Percentiles rank a stretch among this genome's conserved stretches.
Conservation (phyloP, 2,329 filamentous ascomycete species). For the Fusarium lyarnte region DNA sequence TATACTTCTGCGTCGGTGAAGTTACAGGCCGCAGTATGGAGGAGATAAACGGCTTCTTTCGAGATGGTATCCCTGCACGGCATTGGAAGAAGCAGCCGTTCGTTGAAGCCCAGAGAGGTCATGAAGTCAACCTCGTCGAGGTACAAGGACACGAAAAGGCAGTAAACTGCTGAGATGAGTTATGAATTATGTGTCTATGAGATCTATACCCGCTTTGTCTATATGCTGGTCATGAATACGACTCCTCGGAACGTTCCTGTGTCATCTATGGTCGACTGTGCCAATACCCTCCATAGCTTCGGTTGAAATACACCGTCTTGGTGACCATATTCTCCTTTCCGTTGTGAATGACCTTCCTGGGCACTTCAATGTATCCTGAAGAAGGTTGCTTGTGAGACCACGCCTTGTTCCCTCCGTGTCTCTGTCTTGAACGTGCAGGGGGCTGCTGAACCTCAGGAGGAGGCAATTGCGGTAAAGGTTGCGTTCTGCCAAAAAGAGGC, state of each 20-base stretch:
- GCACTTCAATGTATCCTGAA: background rate
- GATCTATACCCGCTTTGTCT: background rate
- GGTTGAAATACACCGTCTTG: background rate
- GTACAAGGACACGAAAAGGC: constrained; percentile 4
- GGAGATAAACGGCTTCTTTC: constrained; percentile 44
- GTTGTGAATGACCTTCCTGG: background rate
- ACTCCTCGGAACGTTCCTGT: background rate
- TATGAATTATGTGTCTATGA: constrained; percentile 3
- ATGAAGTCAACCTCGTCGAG: background rate
- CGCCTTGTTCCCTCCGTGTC: background rate
- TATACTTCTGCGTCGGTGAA: constrained; percentile 50
- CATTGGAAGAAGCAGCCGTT: constrained; percentile 42
- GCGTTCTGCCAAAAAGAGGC: constrained; percentile 16
- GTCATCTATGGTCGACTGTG: background rate
- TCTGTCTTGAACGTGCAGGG: background rate
- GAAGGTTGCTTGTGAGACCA: background rate
- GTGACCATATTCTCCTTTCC: background rate
- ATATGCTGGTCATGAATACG: background rate
- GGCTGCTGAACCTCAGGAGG: background rate
- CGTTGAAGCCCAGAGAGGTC: background rate
- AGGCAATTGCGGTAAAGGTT: background rate
- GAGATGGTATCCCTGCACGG: constrained; percentile 41
- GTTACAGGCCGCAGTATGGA: constrained; percentile 44
- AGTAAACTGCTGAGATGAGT: background rate
- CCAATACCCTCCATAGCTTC: background rate